Conservation (phyloP, 2,329 filamentous ascomycete genomes). For the Microascus cirrosus region DNA sequence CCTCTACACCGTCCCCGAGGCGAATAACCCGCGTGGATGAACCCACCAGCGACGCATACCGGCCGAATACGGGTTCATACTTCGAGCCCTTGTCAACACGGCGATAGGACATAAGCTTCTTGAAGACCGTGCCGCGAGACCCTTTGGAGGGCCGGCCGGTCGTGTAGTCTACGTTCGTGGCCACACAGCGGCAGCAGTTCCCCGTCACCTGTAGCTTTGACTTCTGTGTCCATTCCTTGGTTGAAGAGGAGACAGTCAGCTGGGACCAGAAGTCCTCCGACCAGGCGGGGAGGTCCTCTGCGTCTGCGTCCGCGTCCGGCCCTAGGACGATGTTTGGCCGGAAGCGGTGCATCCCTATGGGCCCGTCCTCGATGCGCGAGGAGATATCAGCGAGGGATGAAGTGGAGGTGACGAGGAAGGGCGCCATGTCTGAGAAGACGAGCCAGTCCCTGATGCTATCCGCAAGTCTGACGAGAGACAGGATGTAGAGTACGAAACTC, state of each 20-base stretch:
- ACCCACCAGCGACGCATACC: conserved; percentile 51
- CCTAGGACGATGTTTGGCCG: conserved; percentile 55
- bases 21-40: conserved; percentile 19
- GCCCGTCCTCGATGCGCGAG: conserved; percentile 27
- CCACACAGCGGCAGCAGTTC: conserved; percentile 59
- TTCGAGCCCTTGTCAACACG: conserved; percentile 58
- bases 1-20: conserved; percentile 44
- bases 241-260: conserved; percentile 18
- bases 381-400: conserved; percentile 60
- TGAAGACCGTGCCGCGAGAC: conserved; percentile 50
- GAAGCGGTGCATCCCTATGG: conserved; percentile 55
- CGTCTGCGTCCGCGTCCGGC: conserved; percentile 19
- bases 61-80: conserved; percentile 61
- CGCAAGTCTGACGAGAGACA: not conserved
- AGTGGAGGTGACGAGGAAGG: conserved; percentile 61
- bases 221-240: not conserved
- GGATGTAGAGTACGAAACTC: not conserved
- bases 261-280: conserved; percentile 67
- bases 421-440: conserved; percentile 64
- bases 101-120: conserved; percentile 59
- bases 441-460: conserved; percentile 27
- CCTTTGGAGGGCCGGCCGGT: conserved; percentile 49
- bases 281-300: conserved; percentile 29
- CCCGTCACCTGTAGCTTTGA: conserved; percentile 47
- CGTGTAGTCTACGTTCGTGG: conserved; percentile 60